phyloP scores from a whole-genome alignment of 257 asterid genomes.

The Handroanthus guayacan region DNA sequence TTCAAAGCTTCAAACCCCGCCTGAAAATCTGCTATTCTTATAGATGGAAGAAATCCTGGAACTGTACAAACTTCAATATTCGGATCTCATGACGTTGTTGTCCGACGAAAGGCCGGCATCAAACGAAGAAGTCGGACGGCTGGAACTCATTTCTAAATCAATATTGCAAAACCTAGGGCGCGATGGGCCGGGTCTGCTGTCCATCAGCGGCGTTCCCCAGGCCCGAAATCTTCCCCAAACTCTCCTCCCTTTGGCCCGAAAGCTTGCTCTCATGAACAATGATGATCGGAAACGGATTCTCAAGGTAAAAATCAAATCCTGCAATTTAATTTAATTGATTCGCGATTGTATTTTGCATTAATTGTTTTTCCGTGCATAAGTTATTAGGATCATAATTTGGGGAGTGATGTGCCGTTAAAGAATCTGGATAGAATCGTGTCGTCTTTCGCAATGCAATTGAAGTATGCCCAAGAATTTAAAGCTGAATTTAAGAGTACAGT shows the following conservation, averaged over 20 bases:
- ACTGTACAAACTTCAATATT: constrained; percentile 63
- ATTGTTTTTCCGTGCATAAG: constrained; percentile 18
- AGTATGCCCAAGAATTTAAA: constrained; percentile 52
- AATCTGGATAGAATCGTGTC: constrained; percentile 74
- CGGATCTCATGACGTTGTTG: constrained; percentile 60
- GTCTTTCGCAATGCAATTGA: constrained; percentile 85
- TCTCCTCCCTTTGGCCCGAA: constrained; percentile 80
- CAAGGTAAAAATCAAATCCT: constrained; percentile 57
- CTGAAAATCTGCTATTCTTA: neutral
- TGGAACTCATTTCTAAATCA: constrained; percentile 42
- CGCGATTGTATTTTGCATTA: neutral
- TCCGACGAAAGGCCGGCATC: constrained; percentile 43
- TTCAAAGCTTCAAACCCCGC: constrained; percentile 5
- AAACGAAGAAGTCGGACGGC: constrained; percentile 52
- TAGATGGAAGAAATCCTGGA: constrained; percentile 52
- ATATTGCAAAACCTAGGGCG: constrained; percentile 79
- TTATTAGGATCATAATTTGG: constrained; percentile 77
- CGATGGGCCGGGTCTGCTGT: constrained; percentile 83
- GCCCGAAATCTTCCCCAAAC: constrained; percentile 53
- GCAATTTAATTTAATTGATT: neutral
- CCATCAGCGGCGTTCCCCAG: constrained; percentile 64
- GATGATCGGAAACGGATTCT: constrained; percentile 73
- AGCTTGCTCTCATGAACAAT: constrained; percentile 67
- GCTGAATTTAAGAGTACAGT: constrained; percentile 32
- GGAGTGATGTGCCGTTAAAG: constrained; percentile 84